Conservation (phyloP, 2,329 filamentous ascomycete genomes). For the Ophiostoma novo-ulmi region DNA sequence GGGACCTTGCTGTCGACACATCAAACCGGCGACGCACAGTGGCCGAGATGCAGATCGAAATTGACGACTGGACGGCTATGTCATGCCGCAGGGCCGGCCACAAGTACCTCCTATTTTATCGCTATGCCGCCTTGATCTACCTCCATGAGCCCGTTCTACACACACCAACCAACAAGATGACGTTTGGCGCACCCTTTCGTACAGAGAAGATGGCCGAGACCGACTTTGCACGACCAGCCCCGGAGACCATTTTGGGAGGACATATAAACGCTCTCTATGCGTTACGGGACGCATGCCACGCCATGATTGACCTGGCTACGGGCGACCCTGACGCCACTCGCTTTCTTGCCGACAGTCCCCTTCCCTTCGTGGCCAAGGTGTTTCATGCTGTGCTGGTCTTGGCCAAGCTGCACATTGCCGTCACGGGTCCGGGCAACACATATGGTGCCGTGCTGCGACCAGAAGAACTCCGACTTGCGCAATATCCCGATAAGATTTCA, state of each 20-base stretch:
- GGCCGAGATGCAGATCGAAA: not conserved
- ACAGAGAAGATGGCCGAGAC: slow-evolving; percentile 5
- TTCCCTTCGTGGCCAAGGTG: slow-evolving; percentile 7
- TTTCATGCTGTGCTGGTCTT: slow-evolving; percentile 18
- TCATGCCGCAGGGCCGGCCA: not conserved
- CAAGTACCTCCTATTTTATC: slow-evolving; percentile 15
- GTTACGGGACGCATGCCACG: slow-evolving; percentile 7
- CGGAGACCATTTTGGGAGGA: not conserved
- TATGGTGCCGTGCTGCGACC: slow-evolving; percentile 17
- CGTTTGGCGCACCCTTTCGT: slow-evolving; percentile 17
- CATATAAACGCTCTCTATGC: slow-evolving; percentile 15
- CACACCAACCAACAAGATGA: slow-evolving; percentile 17
- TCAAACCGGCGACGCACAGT: not conserved
- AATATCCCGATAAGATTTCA: not conserved
- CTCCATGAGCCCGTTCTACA: slow-evolving; percentile 17
- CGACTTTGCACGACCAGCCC: slow-evolving; percentile 14
- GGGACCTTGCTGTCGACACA: slow-evolving; percentile 10
- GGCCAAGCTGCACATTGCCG: slow-evolving; percentile 18
- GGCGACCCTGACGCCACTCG: not conserved
- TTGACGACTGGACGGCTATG: slow-evolving; percentile 19
- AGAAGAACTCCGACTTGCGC: not conserved
- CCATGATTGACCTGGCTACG: slow-evolving; percentile 9
- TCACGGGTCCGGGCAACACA: slow-evolving; percentile 15
- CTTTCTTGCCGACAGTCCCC: slow-evolving; percentile 10
- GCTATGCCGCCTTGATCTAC: slow-evolving; percentile 16